These are phyloP conservation scores for Verticillium nubilum DNA, from an alignment of 2,329 filamentous ascomycete genomes.

Conservation along the genomic window DNA sequence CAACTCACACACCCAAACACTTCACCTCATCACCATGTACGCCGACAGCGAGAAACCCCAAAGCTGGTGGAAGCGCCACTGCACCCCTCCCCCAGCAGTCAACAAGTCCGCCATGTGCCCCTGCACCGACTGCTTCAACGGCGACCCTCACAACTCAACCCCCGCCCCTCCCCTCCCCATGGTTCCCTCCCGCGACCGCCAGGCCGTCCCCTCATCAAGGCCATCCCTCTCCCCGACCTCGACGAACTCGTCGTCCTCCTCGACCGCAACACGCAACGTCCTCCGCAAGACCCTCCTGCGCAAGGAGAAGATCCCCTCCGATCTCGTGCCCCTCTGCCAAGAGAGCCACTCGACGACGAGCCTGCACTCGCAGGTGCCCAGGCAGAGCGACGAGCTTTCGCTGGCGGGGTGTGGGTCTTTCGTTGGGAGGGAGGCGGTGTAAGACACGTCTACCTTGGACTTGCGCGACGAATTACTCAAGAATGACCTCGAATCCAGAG, in stretches of 20 bases:
- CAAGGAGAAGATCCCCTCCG: background rate
- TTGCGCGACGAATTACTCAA: too few relatives aligned
- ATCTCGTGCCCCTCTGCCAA: background rate
- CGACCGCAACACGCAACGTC: background rate
- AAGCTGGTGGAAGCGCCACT: conserved; percentile 35
- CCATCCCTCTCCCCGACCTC: background rate
- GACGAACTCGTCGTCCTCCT: background rate
- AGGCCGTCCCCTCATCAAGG: background rate
- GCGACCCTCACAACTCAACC: background rate
- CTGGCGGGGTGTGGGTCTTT: background rate
- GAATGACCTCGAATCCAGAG: background rate
- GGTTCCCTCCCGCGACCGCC: background rate
- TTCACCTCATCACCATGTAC: conserved; percentile 3
- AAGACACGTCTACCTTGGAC: too few relatives aligned
- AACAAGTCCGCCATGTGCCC: conserved; percentile 26
- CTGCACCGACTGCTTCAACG: conserved; percentile 18
- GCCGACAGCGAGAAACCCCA: conserved; percentile 14
- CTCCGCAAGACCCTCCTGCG: background rate
- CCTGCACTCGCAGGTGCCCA: background rate
- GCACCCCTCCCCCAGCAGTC: conserved; percentile 30
- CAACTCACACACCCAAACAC: background rate
- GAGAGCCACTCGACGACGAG: background rate
- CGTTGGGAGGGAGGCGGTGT: background rate
- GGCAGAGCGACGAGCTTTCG: conserved; percentile 1
- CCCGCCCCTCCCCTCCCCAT: background rate